These are phyloP conservation scores for Fraxinus greggii DNA, from an alignment of 305 asterid species.

Conservation along the genomic window DNA sequence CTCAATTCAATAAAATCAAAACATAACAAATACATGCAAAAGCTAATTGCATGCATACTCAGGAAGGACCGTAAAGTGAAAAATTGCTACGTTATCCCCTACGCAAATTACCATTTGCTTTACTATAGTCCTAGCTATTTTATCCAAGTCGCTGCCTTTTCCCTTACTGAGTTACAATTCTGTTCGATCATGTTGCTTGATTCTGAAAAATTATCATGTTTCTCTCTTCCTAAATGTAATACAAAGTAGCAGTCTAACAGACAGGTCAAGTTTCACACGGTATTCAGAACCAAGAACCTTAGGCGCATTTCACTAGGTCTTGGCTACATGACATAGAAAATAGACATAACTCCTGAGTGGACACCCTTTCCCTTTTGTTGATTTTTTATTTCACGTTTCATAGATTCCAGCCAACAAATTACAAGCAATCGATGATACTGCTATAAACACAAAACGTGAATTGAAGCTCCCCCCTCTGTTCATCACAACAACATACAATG, in stretches of 20 bases:
- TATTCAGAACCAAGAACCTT: background rate
- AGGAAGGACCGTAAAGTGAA: background rate
- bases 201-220: background rate
- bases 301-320: background rate
- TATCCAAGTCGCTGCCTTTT: background rate
- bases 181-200: background rate
- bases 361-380: background rate
- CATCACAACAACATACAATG: background rate
- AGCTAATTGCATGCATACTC: background rate
- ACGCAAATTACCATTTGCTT: background rate
- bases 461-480: background rate
- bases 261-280: background rate
- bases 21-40: background rate
- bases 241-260: background rate
- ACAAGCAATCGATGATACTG: background rate
- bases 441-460: background rate
- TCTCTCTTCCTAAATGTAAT: background rate
- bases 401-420: background rate
- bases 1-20: background rate
- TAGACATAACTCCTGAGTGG: background rate
- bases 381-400: background rate
- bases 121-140: background rate
- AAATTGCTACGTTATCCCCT: background rate
- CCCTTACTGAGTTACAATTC: background rate
- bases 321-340: background rate